Percentiles rank a stretch among this genome's conserved stretches.
phyloP scores from a whole-genome alignment of 495 filamentous ascomycete genomes.

The Trichoderma asperelloides region DNA sequence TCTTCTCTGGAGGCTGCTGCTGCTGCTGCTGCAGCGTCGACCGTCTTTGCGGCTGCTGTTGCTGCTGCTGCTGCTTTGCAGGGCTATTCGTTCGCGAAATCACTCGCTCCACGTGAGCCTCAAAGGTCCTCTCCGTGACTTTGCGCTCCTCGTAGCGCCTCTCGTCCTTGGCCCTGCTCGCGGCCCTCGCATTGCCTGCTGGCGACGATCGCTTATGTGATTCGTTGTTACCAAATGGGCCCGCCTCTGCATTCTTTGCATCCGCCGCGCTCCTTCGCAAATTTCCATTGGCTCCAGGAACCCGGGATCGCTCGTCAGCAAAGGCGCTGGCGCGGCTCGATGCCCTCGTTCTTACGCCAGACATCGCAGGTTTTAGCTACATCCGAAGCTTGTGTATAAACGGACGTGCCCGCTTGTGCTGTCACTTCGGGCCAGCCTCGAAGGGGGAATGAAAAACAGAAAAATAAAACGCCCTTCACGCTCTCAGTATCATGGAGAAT shows the following conservation, averaged over 20 bases:
- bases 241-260: slow-evolving; percentile 13
- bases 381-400: slow-evolving; percentile 14
- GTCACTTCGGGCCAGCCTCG: neutral
- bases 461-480: neutral
- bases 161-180: slow-evolving; percentile 30
- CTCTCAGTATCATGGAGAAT: neutral
- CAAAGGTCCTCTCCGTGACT: slow-evolving; percentile 40
- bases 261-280: slow-evolving; percentile 19
- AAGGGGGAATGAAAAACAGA: too few species aligned
- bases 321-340: slow-evolving; percentile 29
- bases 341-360: slow-evolving; percentile 21
- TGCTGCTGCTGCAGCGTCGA: slow-evolving; percentile 28
- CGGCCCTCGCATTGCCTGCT: slow-evolving; percentile 31
- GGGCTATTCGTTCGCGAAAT: slow-evolving; percentile 56
- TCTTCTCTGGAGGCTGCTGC: slow-evolving; percentile 27
- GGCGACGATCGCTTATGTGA: slow-evolving; percentile 37
- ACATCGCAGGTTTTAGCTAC: slow-evolving; percentile 33
- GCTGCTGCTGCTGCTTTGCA: slow-evolving; percentile 31
- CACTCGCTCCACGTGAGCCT: slow-evolving; percentile 58
- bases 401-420: neutral
- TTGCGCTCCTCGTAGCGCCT: slow-evolving; percentile 19
- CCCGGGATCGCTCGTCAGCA: slow-evolving; percentile 28
- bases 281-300: slow-evolving; percentile 18
- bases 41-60: slow-evolving; percentile 39
- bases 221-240: slow-evolving; percentile 17